phyloP scores from a whole-genome alignment of 495 filamentous ascomycete species.

The Penicillium steckii region DNA sequence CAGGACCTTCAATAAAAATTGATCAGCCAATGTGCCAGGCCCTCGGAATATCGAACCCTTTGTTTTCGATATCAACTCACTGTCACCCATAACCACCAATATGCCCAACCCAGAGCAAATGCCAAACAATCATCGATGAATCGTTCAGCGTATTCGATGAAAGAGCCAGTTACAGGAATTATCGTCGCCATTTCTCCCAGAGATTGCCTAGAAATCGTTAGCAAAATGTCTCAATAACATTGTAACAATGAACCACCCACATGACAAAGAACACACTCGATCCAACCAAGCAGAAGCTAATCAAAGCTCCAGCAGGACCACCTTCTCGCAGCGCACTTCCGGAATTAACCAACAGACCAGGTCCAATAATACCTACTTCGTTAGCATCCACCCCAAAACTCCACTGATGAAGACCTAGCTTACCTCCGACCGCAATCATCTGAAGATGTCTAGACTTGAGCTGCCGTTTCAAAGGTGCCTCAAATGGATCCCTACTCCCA shows the following conservation, averaged over 20 bases:
- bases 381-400: neutral
- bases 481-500: slow-evolving; percentile 20
- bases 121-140: slow-evolving; percentile 53
- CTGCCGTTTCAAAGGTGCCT: slow-evolving; percentile 45
- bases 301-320: slow-evolving; percentile 61
- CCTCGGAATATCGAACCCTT: neutral
- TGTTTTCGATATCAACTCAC: slow-evolving; percentile 11
- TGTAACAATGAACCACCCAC: too few species aligned
- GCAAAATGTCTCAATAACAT: neutral
- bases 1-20: slow-evolving; percentile 28
- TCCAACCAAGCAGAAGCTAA: slow-evolving; percentile 61
- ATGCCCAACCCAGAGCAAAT: slow-evolving; percentile 56
- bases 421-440: slow-evolving; percentile 67
- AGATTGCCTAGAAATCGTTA: slow-evolving; percentile 39
- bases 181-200: slow-evolving; percentile 58
- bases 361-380: slow-evolving; percentile 45
- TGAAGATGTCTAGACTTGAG: slow-evolving; percentile 64
- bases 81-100: slow-evolving; percentile 59
- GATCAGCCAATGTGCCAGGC: neutral
- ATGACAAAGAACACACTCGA: slow-evolving; percentile 66
- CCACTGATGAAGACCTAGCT: slow-evolving; percentile 36
- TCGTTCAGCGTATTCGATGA: slow-evolving; percentile 56
- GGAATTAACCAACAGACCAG: slow-evolving; percentile 51
- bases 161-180: slow-evolving; percentile 53
- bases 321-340: slow-evolving; percentile 60